Evolutionary conservation across 2,329 filamentous ascomycete genomes (phyloP).

Genomic region (Mariannaea elegans): DNA sequence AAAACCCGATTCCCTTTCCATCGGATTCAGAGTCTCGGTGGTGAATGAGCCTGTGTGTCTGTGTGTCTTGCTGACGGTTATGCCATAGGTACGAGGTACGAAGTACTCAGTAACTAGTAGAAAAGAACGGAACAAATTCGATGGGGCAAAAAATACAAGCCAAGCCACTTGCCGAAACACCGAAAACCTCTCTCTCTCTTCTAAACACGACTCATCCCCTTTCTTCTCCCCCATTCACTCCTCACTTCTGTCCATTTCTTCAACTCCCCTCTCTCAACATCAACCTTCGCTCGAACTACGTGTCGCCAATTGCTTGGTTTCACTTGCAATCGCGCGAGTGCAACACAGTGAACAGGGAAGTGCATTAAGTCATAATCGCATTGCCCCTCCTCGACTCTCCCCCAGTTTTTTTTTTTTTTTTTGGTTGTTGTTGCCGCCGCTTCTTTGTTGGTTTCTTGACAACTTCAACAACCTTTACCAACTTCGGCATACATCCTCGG

Average conservation of each 20-base stretch:
- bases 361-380: neutral
- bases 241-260: slow-evolving; percentile 24
- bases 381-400: slow-evolving; percentile 10
- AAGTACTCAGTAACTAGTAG: neutral
- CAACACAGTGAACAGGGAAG: neutral
- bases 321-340: slow-evolving; percentile 10
- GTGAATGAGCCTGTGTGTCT: too few species aligned
- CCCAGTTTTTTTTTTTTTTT: neutral
- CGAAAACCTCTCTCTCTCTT: slow-evolving; percentile 16
- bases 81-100: too few species aligned
- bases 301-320: slow-evolving; percentile 12
- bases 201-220: slow-evolving; percentile 11
- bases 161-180: slow-evolving; percentile 35
- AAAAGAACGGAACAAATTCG: slow-evolving; percentile 12
- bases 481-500: slow-evolving; percentile 2
- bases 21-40: neutral
- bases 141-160: slow-evolving; percentile 28
- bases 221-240: neutral
- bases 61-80: too few species aligned
- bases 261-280: slow-evolving; percentile 4
- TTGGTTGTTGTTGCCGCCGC: neutral
- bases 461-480: neutral
- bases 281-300: neutral
- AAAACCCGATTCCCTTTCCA: neutral
- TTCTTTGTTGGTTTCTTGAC: neutral